A percentile compares a stretch with the other conserved stretches of the same genome.
Conservation (phyloP, 1,139 yeast genomes). For the Meyerozyma guilliermondii region DNA sequence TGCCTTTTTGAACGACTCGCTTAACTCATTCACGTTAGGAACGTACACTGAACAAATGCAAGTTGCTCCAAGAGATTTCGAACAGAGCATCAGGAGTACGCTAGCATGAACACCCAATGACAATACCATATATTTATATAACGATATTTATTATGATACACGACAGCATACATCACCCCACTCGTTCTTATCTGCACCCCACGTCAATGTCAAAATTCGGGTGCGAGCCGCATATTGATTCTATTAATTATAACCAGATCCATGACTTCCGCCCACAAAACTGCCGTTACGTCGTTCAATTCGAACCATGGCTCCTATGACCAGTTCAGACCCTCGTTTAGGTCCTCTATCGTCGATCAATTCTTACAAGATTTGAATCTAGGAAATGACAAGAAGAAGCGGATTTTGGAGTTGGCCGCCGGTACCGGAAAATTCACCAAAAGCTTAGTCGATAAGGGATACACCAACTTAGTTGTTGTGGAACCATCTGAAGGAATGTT, state of each 20-base stretch:
- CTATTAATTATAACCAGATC: no score
- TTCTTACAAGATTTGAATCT: slow-evolving; percentile 31
- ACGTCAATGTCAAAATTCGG: no score
- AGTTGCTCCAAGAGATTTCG: background rate
- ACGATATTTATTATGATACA: slow-evolving; percentile 1
- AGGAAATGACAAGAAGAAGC: slow-evolving; percentile 16
- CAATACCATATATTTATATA: background rate
- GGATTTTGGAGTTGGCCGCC: slow-evolving; percentile 52
- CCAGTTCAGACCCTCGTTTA: slow-evolving; percentile 51
- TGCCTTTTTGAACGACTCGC: slow-evolving; percentile 4
- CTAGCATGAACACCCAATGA: background rate
- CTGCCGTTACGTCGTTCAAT: slow-evolving; percentile 45
- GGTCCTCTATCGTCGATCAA: slow-evolving; percentile 42
- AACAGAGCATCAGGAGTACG: background rate
- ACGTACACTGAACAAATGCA: background rate
- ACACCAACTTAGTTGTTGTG: slow-evolving; percentile 39
- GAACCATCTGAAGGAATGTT: slow-evolving; percentile 65
- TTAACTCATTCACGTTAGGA: background rate
- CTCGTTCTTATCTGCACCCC: no score
- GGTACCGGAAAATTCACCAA: slow-evolving; percentile 67
- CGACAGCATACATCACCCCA: background rate
- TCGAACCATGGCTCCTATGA: slow-evolving; percentile 52
- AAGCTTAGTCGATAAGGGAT: slow-evolving; percentile 38
- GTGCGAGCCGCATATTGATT: no score
- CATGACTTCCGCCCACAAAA: slow-evolving; percentile 18